Base-by-base conservation (phyloP, 805 yeast species). In the Wickerhamomyces bovis region DNA sequence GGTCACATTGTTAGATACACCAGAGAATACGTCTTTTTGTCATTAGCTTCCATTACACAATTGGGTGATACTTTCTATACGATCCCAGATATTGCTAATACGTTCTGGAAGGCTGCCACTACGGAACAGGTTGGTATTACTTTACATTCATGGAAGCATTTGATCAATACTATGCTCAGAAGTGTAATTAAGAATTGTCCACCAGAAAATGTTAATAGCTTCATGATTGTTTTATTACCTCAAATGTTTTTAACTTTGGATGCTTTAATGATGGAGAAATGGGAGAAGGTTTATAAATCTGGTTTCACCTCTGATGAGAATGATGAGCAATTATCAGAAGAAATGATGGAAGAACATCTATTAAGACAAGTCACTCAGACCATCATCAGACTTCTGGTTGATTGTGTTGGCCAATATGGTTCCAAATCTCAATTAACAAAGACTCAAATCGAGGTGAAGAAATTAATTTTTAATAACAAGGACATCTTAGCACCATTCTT, bases 331-430 rank as follows among this genome's bases (percentile, higher is more conserved):
- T 72, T 92, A 58, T 83, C 94, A n/a, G 97, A 90, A 55, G 99
- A 94, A 61, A 94, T 94, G 95, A 84, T 94, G 86, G 97, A 92
- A 55, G 99, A 94, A 62, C 96, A 92, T 64, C 76, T 92, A 72
- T 70, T 92, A 49, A 74, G 99, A 55, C 98, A 94, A 63, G 75
- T 94, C 36, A 90, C 98, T 0, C 95, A 95, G 2, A 90, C 95
- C 4, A 88, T 88, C 11, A 96, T 85, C 45, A 72, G 97, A 49
- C 73, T 90, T 59, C 66, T 94, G 52, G 87, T 90, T 65, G 98
- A 92, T 61, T 72, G 89, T 42, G 85, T 86, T 28, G 95, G 96
- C 2, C 97, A 90, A 63, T 75, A 78, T 44, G 77, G 86, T 44
- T 58, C 53, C 57, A 50, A 64, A 59, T 51, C 54, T 54, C 54